phyloP scores from a whole-genome alignment of 179 eudicot genomes.

The Corrigiola litoralis region DNA sequence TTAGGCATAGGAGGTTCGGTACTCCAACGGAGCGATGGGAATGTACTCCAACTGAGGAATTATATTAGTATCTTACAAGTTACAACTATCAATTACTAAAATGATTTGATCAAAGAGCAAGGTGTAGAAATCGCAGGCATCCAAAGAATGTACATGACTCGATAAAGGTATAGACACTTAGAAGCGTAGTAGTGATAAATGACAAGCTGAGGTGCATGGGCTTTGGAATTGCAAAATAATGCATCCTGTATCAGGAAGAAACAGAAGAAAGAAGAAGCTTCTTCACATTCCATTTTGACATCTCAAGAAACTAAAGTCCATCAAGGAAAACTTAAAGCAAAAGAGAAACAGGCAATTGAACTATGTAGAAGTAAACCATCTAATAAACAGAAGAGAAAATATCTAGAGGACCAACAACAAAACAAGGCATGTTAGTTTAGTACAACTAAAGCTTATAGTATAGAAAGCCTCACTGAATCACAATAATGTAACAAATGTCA shows the following conservation, averaged over 20 bases:
- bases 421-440: background rate
- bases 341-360: too few relatives aligned
- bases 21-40: too few relatives aligned
- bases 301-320: background rate
- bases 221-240: background rate
- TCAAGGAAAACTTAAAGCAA: background rate
- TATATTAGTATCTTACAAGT: too few relatives aligned
- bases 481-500: background rate
- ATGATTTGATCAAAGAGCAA: too few relatives aligned
- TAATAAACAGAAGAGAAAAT: background rate
- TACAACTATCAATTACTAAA: too few relatives aligned
- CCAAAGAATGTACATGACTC: too few relatives aligned
- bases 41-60: too few relatives aligned
- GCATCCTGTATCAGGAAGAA: conserved; percentile 9
- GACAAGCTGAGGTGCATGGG: too few relatives aligned
- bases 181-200: too few relatives aligned
- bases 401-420: background rate
- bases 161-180: too few relatives aligned
- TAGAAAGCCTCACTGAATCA: background rate
- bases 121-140: too few relatives aligned
- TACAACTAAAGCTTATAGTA: background rate
- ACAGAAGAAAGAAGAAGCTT: background rate
- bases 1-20: too few relatives aligned
- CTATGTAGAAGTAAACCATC: background rate
- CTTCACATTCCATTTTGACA: background rate